Base-by-base conservation (phyloP, 306 rosid species). In the Aeschynomene evenia region DNA sequence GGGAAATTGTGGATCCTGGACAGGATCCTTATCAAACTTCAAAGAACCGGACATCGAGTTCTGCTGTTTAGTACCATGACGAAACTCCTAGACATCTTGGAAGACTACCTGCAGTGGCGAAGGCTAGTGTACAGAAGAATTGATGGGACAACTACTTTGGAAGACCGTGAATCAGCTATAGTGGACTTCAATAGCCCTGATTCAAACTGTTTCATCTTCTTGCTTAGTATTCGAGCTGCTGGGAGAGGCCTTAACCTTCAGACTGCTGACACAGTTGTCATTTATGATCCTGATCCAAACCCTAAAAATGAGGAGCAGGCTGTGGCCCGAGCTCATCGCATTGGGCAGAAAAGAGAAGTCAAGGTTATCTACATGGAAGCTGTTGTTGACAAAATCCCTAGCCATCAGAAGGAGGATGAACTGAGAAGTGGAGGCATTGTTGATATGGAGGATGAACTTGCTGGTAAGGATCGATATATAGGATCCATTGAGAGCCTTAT, bases 231-330 rank as follows among this genome's bases (percentile, higher is more conserved):
- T 65, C 93, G 98, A 54, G 98, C 98, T 20, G 98, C 98, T 65
- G 98, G 98, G 68, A 84, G 97, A 70, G 98, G 98, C 80, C 98
- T 94, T 82, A 94, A 94, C 77, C 98, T 94, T 70, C 98, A 94
- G 84, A 79, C 98, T 67, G 98, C 98, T 58, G 98, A 94, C 86
- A 94, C 98, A 7, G 98, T 94, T 67, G 78, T 94, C 80, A 94
- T 94, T 60, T 90, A 93, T 56, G 98, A 94, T 83, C 98, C 98
- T 69, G 98, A 94, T 74, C 98, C 98, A 21, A 94, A 94, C 68
- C 98, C 98, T 9, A 94, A 94, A 84, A 94, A 94, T 74, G 98
- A 94, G 84, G 98, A 94, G 74, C 98, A 90, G 82, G 98, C 98
- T 63, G 98, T 94, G 80, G 98, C 98, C 34, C 90, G 98, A 77